Evolutionary conservation across 345 rosid species (phyloP).

Genomic region (Microthlaspi erraticum): DNA sequence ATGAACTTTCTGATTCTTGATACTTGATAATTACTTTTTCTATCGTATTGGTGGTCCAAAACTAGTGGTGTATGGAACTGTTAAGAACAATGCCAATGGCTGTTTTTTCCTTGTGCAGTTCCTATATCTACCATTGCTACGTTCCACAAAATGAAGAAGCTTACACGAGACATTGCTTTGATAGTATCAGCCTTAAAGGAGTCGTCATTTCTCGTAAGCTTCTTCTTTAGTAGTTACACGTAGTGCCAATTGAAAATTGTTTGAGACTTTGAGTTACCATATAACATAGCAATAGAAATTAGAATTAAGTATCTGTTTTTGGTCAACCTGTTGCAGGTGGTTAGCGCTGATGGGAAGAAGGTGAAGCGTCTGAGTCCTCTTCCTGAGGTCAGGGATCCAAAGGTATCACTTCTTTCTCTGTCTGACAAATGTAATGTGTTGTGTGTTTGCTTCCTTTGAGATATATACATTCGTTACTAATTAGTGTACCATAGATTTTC

Average conservation of each 20-base stretch:
- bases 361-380: constrained; percentile 76
- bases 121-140: constrained; percentile 72
- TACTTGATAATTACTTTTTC: neutral
- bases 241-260: neutral
- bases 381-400: constrained; percentile 69
- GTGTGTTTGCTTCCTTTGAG: constrained; percentile 6
- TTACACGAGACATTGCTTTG: constrained; percentile 56
- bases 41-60: neutral
- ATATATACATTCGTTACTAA: constrained; percentile 32
- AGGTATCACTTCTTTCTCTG: constrained; percentile 54
- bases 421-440: neutral
- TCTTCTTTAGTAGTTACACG: neutral
- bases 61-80: neutral
- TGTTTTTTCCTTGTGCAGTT: constrained; percentile 56
- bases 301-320: constrained; percentile 8
- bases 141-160: constrained; percentile 82
- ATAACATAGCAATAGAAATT: neutral
- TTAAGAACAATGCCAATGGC: neutral
- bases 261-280: neutral
- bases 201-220: constrained; percentile 75
- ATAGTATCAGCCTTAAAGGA: constrained; percentile 73
- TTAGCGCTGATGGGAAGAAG: constrained; percentile 79
- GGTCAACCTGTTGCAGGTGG: constrained; percentile 56
- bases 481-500: constrained; percentile 55
- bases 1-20: neutral